phyloP scores from a whole-genome alignment of 768 basidiomycete genomes.

The Tylopilus plumbeoviolaceoides region DNA sequence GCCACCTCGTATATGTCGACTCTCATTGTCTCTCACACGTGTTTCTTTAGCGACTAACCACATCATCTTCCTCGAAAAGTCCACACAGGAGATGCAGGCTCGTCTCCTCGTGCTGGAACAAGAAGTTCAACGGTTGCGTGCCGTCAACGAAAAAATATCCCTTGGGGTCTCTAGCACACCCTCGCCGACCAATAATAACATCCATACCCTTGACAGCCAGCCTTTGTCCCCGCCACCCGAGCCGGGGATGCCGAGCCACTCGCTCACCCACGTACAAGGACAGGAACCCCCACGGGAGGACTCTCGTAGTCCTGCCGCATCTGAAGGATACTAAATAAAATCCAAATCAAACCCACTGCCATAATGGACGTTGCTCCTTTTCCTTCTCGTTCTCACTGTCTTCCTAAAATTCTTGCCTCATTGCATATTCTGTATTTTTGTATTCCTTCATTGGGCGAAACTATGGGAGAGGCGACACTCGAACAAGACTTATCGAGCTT shows the following conservation, averaged over 20 bases:
- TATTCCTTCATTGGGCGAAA: slow-evolving; percentile 29
- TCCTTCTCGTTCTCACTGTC: slow-evolving; percentile 32
- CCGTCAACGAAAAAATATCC: slow-evolving; percentile 81
- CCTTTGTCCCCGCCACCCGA: slow-evolving; percentile 68
- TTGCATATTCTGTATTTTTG: slow-evolving; percentile 31
- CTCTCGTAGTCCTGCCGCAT: slow-evolving; percentile 41
- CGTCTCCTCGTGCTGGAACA: slow-evolving; percentile 63
- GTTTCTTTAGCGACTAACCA: slow-evolving; percentile 65
- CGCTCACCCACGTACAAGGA: slow-evolving; percentile 52
- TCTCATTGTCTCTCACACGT: slow-evolving; percentile 10
- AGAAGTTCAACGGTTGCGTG: slow-evolving; percentile 67
- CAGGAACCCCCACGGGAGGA: slow-evolving; percentile 63
- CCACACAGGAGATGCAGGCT: slow-evolving; percentile 66
- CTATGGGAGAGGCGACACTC: slow-evolving; percentile 19
- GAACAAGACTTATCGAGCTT: slow-evolving; percentile 25
- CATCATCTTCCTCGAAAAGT: slow-evolving; percentile 67
- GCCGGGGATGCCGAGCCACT: slow-evolving; percentile 40
- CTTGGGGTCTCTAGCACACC: slow-evolving; percentile 56
- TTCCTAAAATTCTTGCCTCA: slow-evolving; percentile 31
- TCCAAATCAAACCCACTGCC: slow-evolving; percentile 16
- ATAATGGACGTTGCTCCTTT: slow-evolving; percentile 30
- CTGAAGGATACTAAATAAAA: slow-evolving; percentile 29
- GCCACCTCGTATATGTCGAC: slow-evolving; percentile 19
- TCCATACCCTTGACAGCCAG: slow-evolving; percentile 39
- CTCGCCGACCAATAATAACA: slow-evolving; percentile 47